Evolutionary conservation across 768 basidiomycete species (phyloP), one percentile per base, ranked within the genome.

Genomic region (Amanita pallidorosea): DNA sequence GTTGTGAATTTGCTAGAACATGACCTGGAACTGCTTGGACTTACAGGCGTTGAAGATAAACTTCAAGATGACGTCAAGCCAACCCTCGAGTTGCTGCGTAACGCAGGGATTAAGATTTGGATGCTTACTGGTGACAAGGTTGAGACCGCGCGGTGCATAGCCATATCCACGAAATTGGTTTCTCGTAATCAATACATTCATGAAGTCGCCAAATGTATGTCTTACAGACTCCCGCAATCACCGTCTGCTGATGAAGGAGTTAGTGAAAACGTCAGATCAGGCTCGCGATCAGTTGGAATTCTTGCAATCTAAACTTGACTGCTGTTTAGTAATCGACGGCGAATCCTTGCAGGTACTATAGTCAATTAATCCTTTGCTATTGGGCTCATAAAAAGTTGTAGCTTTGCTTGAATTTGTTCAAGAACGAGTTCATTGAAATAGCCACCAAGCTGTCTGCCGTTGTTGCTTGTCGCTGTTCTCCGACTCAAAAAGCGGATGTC

Each of bases 41-140:
- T 98, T 56, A 99, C 96, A 0, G 96, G 95, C n/a, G 96, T 99
- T 6, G 96, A 99, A 64, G 96, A 99, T 65, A 97, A 97, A 67
- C 68, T 99, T 53, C 96, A 99, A 61, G 96, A 98, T 54, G 94
- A 95, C 20, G 95, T 99, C 59, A 93, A 88, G 64, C 80, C 84
- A 41, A 96, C 96, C 2, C 68, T 99, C 52, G 96, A 98, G 67
- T 62, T 98, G 47, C 65, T 99, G 55, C 72, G 94, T 57, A 98
- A 98, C 63, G 96, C 95, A 0, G 95, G 95, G 4, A 83, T 99
- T 67, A 96, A 89, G 75, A 98, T 99, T 53, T 99, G 96, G 96
- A 98, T 98, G 96, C 73, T 98, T 59, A 99, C 96, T 0, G 95
- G 96, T 1, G 96, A 99, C 67, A 99, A 98, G 71, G 91, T 98